Base-by-base conservation (phyloP, 2,329 filamentous ascomycete species). In the Madurella mycetomatis region DNA sequence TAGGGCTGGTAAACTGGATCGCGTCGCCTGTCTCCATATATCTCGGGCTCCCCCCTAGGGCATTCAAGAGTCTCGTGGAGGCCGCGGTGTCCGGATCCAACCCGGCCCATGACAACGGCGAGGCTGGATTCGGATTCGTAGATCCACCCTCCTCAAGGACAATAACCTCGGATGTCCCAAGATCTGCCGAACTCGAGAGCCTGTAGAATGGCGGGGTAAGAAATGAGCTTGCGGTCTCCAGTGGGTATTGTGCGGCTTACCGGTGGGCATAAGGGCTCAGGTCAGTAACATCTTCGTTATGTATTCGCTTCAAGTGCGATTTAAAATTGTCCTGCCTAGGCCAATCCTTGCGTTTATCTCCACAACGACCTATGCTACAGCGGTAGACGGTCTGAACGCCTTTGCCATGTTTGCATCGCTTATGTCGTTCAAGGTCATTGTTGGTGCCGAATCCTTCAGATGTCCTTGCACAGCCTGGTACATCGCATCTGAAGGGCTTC, bases 241-340 rank as follows among this genome's bases (percentile, higher is more conserved):
- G 39, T 37, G 3, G 30, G 41, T 4, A 34, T n/a, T n/a, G 11
- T 37, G 32, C 7, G 34, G 57, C 62, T 55, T 57, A 73, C 70
- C 59, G 63, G 49, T 64, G 57, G 15, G 64, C 47, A 47, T 62
- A 80, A 12, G 61, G 41, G 17, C 67, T 65, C 4, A 80, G 57
- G 32, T 75, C 70, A 16, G 71, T 69, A 2, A 75, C 56, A 3
- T 56, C 53, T 1, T 65, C 30, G 0, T 60, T 57, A 67, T 96
- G 91, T 63, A 89, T 83, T 11, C 86, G 81, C 47, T 73, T 76
- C 44, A 95, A 77, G 66, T 96, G 92, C 37, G 86, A 83, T 57
- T 85, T 85, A 68, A 96, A 96, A 65, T 96, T 96, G 69, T 96
- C 92, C 48, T 85, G 76, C 18, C 92, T 82, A 1, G 87, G 86